phyloP scores from a whole-genome alignment of 2,329 filamentous ascomycete genomes.

The Talaromyces sp. region DNA sequence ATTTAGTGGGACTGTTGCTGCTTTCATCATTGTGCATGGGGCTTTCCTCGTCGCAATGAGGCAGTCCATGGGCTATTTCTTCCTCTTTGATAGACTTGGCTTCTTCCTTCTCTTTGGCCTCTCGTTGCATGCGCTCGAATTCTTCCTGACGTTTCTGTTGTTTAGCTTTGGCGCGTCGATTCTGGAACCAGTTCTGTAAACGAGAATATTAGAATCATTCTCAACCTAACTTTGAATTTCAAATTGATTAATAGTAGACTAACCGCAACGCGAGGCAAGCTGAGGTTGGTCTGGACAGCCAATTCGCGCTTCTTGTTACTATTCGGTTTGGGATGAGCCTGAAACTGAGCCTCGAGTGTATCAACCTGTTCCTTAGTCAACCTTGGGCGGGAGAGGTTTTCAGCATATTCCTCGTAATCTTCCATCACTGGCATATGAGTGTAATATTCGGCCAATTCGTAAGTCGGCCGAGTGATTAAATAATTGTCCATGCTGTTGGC shows the following conservation, averaged over 20 bases:
- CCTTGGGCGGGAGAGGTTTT: slow-evolving; percentile 48
- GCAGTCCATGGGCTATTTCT: slow-evolving; percentile 20
- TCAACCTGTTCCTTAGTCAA: slow-evolving; percentile 53
- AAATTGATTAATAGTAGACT: slow-evolving; percentile 23
- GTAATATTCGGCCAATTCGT: slow-evolving; percentile 44
- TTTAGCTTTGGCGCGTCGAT: slow-evolving; percentile 51
- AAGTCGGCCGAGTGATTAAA: slow-evolving; percentile 36
- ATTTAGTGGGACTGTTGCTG: slow-evolving; percentile 8
- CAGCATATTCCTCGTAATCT: slow-evolving; percentile 46
- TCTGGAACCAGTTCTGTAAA: slow-evolving; percentile 53
- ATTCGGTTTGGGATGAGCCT: slow-evolving; percentile 50
- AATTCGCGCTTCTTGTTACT: slow-evolving; percentile 50
- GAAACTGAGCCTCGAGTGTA: slow-evolving; percentile 49
- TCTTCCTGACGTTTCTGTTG: slow-evolving; percentile 51
- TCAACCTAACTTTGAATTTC: not conserved
- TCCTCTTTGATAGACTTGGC: slow-evolving; percentile 32
- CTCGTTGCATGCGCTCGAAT: slow-evolving; percentile 45
- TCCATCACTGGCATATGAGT: slow-evolving; percentile 38
- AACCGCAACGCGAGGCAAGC: slow-evolving; percentile 50
- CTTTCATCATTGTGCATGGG: slow-evolving; percentile 8
- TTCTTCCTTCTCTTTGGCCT: slow-evolving; percentile 26
- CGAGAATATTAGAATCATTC: slow-evolving; percentile 7
- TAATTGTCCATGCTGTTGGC: slow-evolving; percentile 39
- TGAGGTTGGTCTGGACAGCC: slow-evolving; percentile 48
- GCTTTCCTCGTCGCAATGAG: slow-evolving; percentile 9